Evolutionary conservation across 805 yeast genomes (phyloP).

Genomic region (Hanseniaspora occidentalis): DNA sequence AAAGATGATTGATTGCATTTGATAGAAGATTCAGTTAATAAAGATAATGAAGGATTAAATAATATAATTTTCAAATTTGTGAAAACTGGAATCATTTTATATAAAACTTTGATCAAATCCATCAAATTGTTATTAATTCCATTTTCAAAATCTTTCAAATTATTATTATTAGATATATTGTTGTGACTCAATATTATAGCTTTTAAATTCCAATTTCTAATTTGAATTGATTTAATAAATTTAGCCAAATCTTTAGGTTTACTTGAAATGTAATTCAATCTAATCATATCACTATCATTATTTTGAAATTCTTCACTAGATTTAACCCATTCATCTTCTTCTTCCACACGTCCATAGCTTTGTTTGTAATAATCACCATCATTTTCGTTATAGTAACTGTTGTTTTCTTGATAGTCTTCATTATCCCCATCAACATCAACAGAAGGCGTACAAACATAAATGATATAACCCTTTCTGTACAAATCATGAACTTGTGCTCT

Average conservation of each 20-base stretch:
- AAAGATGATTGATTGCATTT: background rate
- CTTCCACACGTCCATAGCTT: slow-evolving; percentile 3
- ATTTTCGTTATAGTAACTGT: slow-evolving; percentile 6
- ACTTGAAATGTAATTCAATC: slow-evolving; percentile 6
- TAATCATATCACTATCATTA: slow-evolving; percentile 3
- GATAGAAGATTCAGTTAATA: background rate
- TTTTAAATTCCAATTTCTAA: slow-evolving; percentile 1
- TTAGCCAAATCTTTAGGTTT: slow-evolving; percentile 1
- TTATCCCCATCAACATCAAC: slow-evolving; percentile 16
- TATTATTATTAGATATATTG: slow-evolving; percentile 4
- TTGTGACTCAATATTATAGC: slow-evolving; percentile 6
- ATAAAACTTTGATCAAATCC: slow-evolving; percentile 4
- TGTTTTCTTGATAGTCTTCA: slow-evolving; percentile 15
- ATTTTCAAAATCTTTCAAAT: slow-evolving; percentile 2
- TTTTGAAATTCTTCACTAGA: slow-evolving; percentile 5
- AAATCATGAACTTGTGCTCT: slow-evolving; percentile 25
- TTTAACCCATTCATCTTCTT: slow-evolving; percentile 1
- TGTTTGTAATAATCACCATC: background rate
- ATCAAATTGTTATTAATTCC: slow-evolving; percentile 5
- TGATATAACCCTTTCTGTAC: slow-evolving; percentile 21
- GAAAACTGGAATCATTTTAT: slow-evolving; percentile 1
- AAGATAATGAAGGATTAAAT: slow-evolving; percentile 3
- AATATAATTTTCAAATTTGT: slow-evolving; percentile 3
- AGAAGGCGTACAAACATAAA: slow-evolving; percentile 19
- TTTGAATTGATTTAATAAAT: slow-evolving; percentile 1